These are phyloP conservation scores for Ceratobasidium sp. DNA, from an alignment of 1,284 basidiomycete genomes.

Conservation along the genomic window DNA sequence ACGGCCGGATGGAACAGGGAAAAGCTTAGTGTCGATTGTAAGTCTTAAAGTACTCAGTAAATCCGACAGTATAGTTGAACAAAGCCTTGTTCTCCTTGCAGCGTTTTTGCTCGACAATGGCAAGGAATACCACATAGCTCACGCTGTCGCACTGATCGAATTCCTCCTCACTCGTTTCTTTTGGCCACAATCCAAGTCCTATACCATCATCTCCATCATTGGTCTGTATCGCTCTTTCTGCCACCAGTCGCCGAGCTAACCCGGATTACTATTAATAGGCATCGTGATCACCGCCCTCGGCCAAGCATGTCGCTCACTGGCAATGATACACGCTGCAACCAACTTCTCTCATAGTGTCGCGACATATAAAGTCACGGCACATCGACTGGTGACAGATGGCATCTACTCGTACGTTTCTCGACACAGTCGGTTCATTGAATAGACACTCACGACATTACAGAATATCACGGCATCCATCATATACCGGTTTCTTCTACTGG, in stretches of 20 bases:
- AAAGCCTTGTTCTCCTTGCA: constrained; percentile 51
- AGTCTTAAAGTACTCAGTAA: constrained; percentile 53
- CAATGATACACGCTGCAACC: constrained; percentile 94
- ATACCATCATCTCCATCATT: constrained; percentile 60
- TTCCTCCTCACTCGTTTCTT: constrained; percentile 77
- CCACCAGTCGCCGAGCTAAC: constrained; percentile 2
- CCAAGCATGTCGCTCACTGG: constrained; percentile 80
- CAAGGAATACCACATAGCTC: constrained; percentile 82
- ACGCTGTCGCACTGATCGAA: constrained; percentile 78
- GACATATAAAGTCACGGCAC: constrained; percentile 70
- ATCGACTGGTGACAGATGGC: constrained; percentile 84
- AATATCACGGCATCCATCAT: constrained; percentile 81
- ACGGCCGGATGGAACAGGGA: constrained; percentile 95
- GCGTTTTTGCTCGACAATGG: constrained; percentile 96
- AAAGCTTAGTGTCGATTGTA: constrained; percentile 92
- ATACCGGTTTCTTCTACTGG: constrained; percentile 98
- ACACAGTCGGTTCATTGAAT: neutral
- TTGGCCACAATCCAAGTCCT: constrained; percentile 51
- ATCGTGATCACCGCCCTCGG: constrained; percentile 69
- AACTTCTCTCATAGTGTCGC: constrained; percentile 94
- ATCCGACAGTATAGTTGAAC: neutral
- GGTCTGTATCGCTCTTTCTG: constrained; percentile 55
- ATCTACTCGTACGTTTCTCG: constrained; percentile 73
- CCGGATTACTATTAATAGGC: constrained; percentile 56
- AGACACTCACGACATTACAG: constrained; percentile 3